Percentiles rank a stretch among this genome's conserved stretches.
These are phyloP conservation scores for Seiridium cupressi DNA, from an alignment of 2,329 filamentous ascomycete species.

Conservation along the genomic window DNA sequence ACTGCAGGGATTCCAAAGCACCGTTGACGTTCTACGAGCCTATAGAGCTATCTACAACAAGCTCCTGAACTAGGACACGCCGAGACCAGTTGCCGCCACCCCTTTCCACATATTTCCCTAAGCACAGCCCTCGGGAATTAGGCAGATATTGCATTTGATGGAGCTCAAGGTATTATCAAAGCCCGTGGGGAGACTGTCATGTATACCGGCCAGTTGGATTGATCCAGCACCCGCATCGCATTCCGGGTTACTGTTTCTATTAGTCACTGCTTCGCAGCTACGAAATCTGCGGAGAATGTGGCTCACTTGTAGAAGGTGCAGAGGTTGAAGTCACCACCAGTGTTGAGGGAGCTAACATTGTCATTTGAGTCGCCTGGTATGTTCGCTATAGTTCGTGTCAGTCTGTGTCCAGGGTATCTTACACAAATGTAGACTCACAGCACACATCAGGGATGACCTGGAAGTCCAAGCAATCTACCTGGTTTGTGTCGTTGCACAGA, in stretches of 20 bases:
- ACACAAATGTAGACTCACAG: not conserved
- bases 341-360: not conserved
- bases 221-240: not conserved
- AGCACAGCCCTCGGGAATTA: not conserved
- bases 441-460: not conserved
- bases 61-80: too few relatives aligned
- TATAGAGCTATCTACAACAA: too few relatives aligned
- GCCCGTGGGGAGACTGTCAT: not conserved
- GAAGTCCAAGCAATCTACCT: slow-evolving; percentile 2
- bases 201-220: not conserved
- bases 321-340: not conserved
- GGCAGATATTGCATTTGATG: not conserved
- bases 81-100: too few relatives aligned
- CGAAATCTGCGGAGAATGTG: not conserved
- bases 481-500: slow-evolving; percentile 4
- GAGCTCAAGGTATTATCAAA: slow-evolving; percentile 3
- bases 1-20: too few relatives aligned
- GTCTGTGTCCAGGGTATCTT: not conserved
- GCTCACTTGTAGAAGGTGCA: slow-evolving; percentile 7
- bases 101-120: not conserved
- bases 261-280: too few relatives aligned
- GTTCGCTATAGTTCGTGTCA: not conserved
- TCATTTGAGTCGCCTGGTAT: not conserved
- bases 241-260: not conserved
- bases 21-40: too few relatives aligned